These are phyloP conservation scores for Fusarium mexicanum DNA, from an alignment of 2,329 filamentous ascomycete genomes.

Conservation along the genomic window DNA sequence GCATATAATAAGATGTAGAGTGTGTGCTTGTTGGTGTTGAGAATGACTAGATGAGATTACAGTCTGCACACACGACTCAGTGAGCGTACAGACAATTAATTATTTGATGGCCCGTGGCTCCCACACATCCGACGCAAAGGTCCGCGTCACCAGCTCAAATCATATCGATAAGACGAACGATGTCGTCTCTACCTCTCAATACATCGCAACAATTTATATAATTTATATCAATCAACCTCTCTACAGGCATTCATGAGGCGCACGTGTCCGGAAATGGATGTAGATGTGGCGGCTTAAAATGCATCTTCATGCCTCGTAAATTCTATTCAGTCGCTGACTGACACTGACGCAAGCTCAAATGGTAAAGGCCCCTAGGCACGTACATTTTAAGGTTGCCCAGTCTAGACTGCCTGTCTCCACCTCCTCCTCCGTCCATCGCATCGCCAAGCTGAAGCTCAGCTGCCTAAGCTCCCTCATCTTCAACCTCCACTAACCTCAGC, in stretches of 20 bases:
- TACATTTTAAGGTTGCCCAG: slow-evolving; percentile 6
- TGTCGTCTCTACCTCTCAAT: background rate
- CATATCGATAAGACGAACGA: background rate
- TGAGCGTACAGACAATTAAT: background rate
- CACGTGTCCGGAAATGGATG: slow-evolving; percentile 10
- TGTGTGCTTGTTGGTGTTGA: background rate
- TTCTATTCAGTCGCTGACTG: background rate
- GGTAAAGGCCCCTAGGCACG: slow-evolving; percentile 4
- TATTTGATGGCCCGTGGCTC: slow-evolving; percentile 1
- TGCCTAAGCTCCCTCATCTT: slow-evolving; percentile 17
- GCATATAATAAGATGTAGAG: background rate
- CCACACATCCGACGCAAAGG: background rate
- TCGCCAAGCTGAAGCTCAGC: slow-evolving; percentile 27
- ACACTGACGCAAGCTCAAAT: slow-evolving; percentile 42
- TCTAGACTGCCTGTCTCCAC: slow-evolving; percentile 19
- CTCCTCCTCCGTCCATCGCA: slow-evolving; percentile 33
- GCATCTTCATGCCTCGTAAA: background rate
- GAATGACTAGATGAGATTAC: background rate
- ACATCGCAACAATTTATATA: background rate
- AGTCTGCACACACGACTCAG: background rate
- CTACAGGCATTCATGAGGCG: background rate
- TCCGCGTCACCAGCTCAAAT: background rate
- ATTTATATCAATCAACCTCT: background rate
- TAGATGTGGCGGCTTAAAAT: slow-evolving; percentile 35
- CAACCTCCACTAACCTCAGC: background rate